These are phyloP conservation scores for Nowakowskiella sp. DNA, from an alignment of 192 early-diverging fungal species.

Conservation along the genomic window DNA sequence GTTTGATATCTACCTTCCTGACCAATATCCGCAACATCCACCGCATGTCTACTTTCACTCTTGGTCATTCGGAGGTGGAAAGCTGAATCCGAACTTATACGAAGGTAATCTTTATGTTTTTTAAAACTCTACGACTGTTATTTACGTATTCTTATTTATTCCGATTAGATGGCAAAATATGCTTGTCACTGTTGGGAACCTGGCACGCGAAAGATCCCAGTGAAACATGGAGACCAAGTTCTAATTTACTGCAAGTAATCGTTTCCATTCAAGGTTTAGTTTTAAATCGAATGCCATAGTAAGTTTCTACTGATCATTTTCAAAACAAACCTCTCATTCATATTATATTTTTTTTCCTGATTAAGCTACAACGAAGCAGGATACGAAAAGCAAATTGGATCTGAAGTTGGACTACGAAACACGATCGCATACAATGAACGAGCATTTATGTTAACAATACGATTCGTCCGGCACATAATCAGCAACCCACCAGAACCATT, in stretches of 20 bases:
- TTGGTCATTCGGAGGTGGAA: constrained; percentile 45
- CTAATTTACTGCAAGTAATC: constrained; percentile 43
- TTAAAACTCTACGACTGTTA: neutral
- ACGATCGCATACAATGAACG: constrained; percentile 51
- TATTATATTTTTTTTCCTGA: too few species aligned
- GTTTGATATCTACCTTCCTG: constrained; percentile 47
- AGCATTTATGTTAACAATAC: constrained; percentile 40
- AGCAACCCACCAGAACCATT: constrained; percentile 24
- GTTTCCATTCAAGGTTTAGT: constrained; percentile 53
- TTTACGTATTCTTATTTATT: neutral
- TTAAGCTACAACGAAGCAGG: constrained; percentile 57
- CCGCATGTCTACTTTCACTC: constrained; percentile 47
- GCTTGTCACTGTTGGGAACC: constrained; percentile 49
- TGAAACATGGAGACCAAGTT: constrained; percentile 42
- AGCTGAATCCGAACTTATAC: constrained; percentile 54
- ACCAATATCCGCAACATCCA: constrained; percentile 42
- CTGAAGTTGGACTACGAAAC: constrained; percentile 35
- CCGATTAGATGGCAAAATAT: constrained; percentile 44
- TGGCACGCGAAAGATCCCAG: constrained; percentile 44
- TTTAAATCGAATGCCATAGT: constrained; percentile 42
- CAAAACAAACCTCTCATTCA: too few species aligned
- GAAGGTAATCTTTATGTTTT: constrained; percentile 9
- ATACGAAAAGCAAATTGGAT: constrained; percentile 47
- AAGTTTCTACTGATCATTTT: too few species aligned
- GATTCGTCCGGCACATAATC: constrained; percentile 22